Conservation (phyloP, 768 basidiomycete species). For the Pseudohyphozyma bogoriensis region DNA sequence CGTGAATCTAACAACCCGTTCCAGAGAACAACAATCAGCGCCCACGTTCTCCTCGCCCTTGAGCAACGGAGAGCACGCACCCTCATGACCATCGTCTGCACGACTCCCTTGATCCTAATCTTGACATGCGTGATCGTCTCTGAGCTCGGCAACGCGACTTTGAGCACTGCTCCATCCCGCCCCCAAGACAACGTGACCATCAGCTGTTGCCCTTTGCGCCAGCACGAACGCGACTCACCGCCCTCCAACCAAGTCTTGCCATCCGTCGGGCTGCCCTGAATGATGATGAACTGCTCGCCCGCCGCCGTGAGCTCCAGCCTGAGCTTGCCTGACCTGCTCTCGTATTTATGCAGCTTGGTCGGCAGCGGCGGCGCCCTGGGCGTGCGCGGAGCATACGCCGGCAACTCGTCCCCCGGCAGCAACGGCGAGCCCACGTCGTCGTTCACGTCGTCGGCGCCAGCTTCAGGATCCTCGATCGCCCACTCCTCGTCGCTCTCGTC, state of each 20-base stretch:
- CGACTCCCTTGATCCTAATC: constrained; percentile 17
- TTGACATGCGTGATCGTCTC: constrained; percentile 17
- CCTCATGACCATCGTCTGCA: constrained; percentile 18
- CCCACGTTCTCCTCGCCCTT: neutral
- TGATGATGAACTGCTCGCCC: constrained; percentile 12
- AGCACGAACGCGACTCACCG: neutral
- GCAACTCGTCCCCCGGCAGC: too few relatives aligned
- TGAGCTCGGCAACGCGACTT: neutral
- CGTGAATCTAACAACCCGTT: neutral
- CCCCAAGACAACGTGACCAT: neutral
- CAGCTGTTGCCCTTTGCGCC: neutral
- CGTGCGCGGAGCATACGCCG: too few relatives aligned
- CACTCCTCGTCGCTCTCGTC: too few relatives aligned
- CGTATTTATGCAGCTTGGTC: constrained; percentile 5
- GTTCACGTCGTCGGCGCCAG: too few relatives aligned
- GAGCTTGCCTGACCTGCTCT: constrained; percentile 12
- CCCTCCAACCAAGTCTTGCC: neutral
- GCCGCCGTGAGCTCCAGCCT: constrained; percentile 4
- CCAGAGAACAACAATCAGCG: neutral
- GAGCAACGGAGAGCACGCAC: neutral
- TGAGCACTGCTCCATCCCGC: neutral
- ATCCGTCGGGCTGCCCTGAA: constrained; percentile 10
- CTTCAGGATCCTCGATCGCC: too few relatives aligned
- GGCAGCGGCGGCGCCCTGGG: too few relatives aligned
- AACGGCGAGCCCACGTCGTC: too few relatives aligned